Evolutionary conservation across 345 rosid species (phyloP), one percentile per base, ranked within the genome.

Genomic region (Citrus medica): DNA sequence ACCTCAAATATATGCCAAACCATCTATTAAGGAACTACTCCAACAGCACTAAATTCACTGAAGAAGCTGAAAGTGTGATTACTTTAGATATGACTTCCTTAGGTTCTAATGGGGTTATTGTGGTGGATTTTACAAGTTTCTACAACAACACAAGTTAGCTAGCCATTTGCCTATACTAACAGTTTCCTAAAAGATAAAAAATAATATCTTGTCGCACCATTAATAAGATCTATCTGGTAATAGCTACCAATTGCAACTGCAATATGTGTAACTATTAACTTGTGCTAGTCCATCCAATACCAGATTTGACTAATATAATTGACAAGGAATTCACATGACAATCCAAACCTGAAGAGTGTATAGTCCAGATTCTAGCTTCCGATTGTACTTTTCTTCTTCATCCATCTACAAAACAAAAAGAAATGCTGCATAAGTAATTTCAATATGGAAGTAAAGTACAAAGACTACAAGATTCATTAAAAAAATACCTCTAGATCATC

Each of bases 281-380:
- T 67, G 12, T 35, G 61, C 76, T 58, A 46, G 25, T 75, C 56
- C 22, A 58, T 37, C 19, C 2, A 27, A 38, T 69, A 73, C 33
- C 37, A 74, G 53, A 80, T 40, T 61, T 25, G 10, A 69, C n/a
- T 14, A 25, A 53, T 35, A 74, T 38, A 42, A 53, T 17, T 24
- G 22, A 38, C 55, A 69, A 51, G n/a, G 33, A 69, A 16, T 37
- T 61, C 27, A 25, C 14, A 19, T 28, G 8, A 79, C 40, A 71
- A 74, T 59, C 61, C 87, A 75, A 79, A 95, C 99, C 99, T 93
- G 98, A 76, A 95, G 98, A 76, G 96, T 91, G 87, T 95, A 95
- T 25, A 93, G 92, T 80, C 98, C 99, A 85, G 96, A 91, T 82
- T 93, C 99, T 35, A 95, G 93, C 83, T 80, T 92, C 70, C 95